Base-by-base conservation (phyloP, 768 basidiomycete genomes). In the Pseudohyphozyma bogoriensis region DNA sequence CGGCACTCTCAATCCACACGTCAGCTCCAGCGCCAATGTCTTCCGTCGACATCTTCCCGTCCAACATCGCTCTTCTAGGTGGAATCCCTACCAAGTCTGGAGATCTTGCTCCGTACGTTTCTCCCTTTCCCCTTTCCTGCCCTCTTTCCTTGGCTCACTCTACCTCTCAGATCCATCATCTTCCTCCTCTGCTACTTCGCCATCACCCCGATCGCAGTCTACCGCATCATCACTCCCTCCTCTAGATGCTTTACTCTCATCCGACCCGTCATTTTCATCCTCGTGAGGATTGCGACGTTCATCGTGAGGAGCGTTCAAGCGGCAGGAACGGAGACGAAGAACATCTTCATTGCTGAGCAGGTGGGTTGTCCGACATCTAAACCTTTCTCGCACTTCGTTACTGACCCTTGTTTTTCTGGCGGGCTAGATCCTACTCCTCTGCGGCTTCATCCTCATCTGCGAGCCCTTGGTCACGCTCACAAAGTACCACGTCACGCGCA, bases 371-470 rank as follows among this genome's bases (percentile, higher is more conserved):
- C 15, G 5, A 18, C 15, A 6, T n/a, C n/a, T 39, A 10, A 11
- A 16, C 15, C 42, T n/a, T 15, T 6, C 42, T 20, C 42, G 42
- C 22, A 24, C 13, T 44, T 3, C 2, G 22, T 44, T 22, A n/a
- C 40, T 42, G 40, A 42, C 15, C 15, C 15, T n/a, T 16, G 18
- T 42, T 4, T 16, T 16, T 42, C 7, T 16, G n/a, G 18, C 37
- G 37, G 12, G 12, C 20, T 39, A 49, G 47, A 49, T 49, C 31
- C 47, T 49, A n/a, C 47, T 49, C 28, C 47, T 49, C 11, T 49
- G 47, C 20, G 47, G 47, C 26, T 49, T 49, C 47, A 31, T 49
- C 28, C 47, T 49, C 28, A n/a, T 49, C 26, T 49, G 47, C 47
- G 47, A 49, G 28, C 47, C 47, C 26, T 28, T 49, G 6, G 10